Evolutionary conservation across 1,284 basidiomycete genomes (phyloP).

Genomic region (Moniliophthora roreri): DNA sequence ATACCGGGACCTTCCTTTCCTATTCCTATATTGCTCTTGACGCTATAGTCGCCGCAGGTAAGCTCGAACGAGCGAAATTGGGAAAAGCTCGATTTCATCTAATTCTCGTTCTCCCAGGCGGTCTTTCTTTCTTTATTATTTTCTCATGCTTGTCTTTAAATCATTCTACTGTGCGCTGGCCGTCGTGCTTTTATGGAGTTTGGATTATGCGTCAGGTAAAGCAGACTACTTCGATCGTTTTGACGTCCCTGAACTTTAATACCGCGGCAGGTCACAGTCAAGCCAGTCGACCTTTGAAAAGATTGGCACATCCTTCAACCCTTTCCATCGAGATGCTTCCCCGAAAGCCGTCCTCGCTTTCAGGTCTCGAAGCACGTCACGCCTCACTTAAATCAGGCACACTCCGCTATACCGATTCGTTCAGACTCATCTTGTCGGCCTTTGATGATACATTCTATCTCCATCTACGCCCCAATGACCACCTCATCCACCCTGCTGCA

Average conservation of each 20-base stretch:
- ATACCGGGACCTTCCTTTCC: neutral
- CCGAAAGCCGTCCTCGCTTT: constrained; percentile 27
- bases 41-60: neutral
- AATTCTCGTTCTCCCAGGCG: neutral
- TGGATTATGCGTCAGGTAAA: neutral
- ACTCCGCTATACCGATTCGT: constrained; percentile 62
- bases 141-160: neutral
- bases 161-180: constrained; percentile 3
- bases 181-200: neutral
- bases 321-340: constrained; percentile 69
- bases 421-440: constrained; percentile 63
- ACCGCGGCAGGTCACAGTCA: constrained; percentile 47
- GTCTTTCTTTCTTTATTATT: neutral
- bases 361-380: constrained; percentile 15
- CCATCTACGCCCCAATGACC: constrained; percentile 72
- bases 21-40: neutral
- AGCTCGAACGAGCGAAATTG: neutral
- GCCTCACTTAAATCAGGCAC: constrained; percentile 6
- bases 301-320: constrained; percentile 58
- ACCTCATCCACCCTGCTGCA: constrained; percentile 77
- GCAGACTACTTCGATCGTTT: too few species aligned
- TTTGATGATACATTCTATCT: constrained; percentile 65
- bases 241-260: neutral
- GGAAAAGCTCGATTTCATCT: neutral
- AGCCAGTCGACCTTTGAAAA: constrained; percentile 54